Evolutionary conservation across 495 filamentous ascomycete genomes (phyloP).

Genomic region (Neurospora tetrasperma): DNA sequence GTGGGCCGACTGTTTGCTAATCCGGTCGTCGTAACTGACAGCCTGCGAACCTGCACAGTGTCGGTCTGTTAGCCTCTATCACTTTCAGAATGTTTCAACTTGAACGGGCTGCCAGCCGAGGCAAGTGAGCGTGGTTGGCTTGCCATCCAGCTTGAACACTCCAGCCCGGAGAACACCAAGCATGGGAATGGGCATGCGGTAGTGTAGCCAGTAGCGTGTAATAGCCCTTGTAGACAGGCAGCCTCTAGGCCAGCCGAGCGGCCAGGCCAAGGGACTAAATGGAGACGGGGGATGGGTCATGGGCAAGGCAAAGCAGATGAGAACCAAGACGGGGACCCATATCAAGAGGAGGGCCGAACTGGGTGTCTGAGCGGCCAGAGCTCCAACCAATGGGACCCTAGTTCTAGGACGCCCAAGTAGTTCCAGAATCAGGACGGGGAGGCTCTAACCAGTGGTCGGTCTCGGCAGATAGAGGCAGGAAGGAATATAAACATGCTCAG

Average conservation of each 20-base stretch:
- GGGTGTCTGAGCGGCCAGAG: background rate
- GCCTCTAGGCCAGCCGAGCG: background rate
- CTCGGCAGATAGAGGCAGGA: background rate
- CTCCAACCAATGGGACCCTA: background rate
- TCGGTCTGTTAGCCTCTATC: background rate
- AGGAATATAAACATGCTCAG: background rate
- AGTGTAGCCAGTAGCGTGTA: background rate
- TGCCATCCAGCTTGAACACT: background rate
- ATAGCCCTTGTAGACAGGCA: background rate
- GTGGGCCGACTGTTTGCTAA: constrained; percentile 9
- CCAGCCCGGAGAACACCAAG: background rate
- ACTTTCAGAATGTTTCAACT: background rate
- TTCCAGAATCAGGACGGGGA: background rate
- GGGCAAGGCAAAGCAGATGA: background rate
- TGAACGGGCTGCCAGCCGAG: background rate
- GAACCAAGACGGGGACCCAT: background rate
- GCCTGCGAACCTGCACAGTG: background rate
- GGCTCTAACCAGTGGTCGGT: background rate
- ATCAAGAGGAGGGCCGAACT: background rate
- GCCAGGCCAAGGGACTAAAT: background rate
- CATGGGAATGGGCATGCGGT: background rate
- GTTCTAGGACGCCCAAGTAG: background rate
- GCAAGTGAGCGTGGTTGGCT: background rate
- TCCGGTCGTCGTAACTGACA: background rate
- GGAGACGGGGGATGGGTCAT: background rate